Percentiles rank a stretch among this genome's conserved stretches.
Conservation (phyloP, 495 filamentous ascomycete species). For the Hyaloscypha bicolor region DNA sequence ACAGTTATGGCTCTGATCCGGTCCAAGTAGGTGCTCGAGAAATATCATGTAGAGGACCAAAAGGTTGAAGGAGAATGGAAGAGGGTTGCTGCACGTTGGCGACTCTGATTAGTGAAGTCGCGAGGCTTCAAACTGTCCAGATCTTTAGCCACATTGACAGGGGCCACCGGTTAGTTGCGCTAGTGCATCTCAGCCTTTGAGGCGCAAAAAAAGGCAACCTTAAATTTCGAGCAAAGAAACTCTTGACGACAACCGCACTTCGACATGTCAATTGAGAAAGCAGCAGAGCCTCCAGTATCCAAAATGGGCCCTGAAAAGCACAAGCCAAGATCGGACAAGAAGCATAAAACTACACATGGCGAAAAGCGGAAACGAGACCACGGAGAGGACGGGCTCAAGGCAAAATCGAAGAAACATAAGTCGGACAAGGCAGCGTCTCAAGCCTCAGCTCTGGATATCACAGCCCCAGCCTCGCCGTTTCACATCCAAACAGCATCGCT, state of each 20-base stretch:
- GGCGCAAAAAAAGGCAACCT: conserved; percentile 17
- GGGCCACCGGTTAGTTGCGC: conserved; percentile 21
- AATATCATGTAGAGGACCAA: background rate
- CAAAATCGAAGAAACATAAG: conserved; percentile 51
- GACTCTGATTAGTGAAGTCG: background rate
- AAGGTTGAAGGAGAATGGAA: background rate
- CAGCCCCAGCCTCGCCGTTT: conserved; percentile 53
- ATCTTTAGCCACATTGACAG: background rate
- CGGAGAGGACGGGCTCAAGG: conserved; percentile 44
- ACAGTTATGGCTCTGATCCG: background rate
- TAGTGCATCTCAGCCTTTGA: conserved; percentile 15
- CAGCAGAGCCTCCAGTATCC: background rate
- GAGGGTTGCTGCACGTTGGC: background rate
- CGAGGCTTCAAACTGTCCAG: conserved; percentile 17
- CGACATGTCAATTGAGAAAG: conserved; percentile 29
- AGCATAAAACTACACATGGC: conserved; percentile 37
- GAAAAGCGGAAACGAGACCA: conserved; percentile 59
- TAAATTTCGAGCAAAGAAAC: conserved; percentile 3
- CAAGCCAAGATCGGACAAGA: conserved; percentile 29
- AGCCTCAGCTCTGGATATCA: conserved; percentile 10
- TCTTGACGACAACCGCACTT: background rate
- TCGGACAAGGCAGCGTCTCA: conserved; percentile 23
- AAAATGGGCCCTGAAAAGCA: conserved; percentile 34
- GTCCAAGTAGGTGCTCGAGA: conserved; percentile 5
- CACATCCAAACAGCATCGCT: conserved; percentile 62